Base-by-base conservation (phyloP, 2,329 filamentous ascomycete genomes). In the Eutypa lata region DNA sequence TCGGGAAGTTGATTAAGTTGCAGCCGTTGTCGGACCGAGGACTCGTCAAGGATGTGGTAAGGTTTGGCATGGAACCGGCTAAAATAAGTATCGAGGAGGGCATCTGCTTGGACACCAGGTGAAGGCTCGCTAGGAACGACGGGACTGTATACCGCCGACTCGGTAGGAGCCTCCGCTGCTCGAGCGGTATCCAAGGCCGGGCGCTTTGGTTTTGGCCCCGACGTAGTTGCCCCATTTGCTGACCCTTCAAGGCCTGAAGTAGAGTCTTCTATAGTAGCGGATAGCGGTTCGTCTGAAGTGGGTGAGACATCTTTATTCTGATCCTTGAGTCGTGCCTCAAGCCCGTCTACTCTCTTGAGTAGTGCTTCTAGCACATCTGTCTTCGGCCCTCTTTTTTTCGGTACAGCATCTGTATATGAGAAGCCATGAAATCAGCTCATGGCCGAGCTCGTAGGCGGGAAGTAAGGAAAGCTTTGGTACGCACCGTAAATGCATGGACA, bases 371-470 rank as follows among this genome's bases (percentile, higher is more conserved):
- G 76, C 4, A 95, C 89, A 68, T 96, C 91, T 26, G 90, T 95
- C 72, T 96, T 96, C 2, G 91, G 91, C 0, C 91, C 91, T 68
- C 91, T 81, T 70, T 95, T 95, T 73, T 95, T 95, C 0, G 91
- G 91, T 18, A 94, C 84, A 24, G 91, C 91, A 75, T 96, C 90
- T 92, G 61, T 46, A 55, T 50, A 46, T 28, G 50, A 22, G 33
- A 7, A 53, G 37, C 50, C 51, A 40, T 55, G 24, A 44, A 47
- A 59, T 53, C 45, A 40, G 38, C 38, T 35, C 51, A 43, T 14
- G 13, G 47, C 18, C 8, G 35, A 24, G 19, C 49, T 19, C n/a
- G 22, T n/a, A 19, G 45, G 44, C 33, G 35, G 44, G 31, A 22
- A 50, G 18, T 13, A 40, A 18, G 49, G 47, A 33, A n/a, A 31